These are phyloP conservation scores for Mucor sp. DNA, from an alignment of 371 early-diverging fungal species.

Conservation along the genomic window DNA sequence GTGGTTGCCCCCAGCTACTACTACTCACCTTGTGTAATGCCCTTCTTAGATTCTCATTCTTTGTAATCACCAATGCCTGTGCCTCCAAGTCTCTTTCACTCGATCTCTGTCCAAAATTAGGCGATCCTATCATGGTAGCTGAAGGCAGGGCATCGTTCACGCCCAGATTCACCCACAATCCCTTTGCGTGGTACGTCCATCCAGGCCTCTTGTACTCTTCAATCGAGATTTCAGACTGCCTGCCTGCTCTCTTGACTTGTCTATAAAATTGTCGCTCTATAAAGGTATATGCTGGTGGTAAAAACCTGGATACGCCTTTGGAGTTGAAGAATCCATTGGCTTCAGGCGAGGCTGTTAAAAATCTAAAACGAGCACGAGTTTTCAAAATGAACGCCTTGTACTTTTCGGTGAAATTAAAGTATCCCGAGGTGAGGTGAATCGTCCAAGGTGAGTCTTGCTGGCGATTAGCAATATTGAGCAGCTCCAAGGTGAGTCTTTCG, in stretches of 20 bases:
- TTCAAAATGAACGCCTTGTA: constrained; percentile 65
- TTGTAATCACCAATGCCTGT: constrained; percentile 76
- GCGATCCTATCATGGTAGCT: constrained; percentile 87
- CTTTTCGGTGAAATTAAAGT: constrained; percentile 86
- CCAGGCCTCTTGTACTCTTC: constrained; percentile 72
- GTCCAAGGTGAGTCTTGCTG: constrained; percentile 41
- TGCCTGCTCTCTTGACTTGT: constrained; percentile 37
- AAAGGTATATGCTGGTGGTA: constrained; percentile 90
- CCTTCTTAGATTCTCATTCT: constrained; percentile 54
- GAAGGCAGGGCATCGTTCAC: constrained; percentile 46
- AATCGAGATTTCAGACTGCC: constrained; percentile 57
- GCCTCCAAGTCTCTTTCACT: constrained; percentile 90
- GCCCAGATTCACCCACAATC: constrained; percentile 57
- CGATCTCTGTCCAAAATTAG: constrained; percentile 92
- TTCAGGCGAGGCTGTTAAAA: constrained; percentile 88
- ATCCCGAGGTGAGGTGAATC: constrained; percentile 85
- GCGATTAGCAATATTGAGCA: constrained; percentile 57
- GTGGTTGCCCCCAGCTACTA: too few species aligned
- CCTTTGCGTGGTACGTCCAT: constrained; percentile 96
- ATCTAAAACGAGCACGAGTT: constrained; percentile 60
- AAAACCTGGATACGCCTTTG: constrained; percentile 80
- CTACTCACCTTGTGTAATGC: constrained; percentile 63
- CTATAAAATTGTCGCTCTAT: constrained; percentile 69
- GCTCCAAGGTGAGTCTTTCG: constrained; percentile 57
- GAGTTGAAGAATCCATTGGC: constrained; percentile 95